A percentile compares a stretch with the other conserved stretches of the same genome.
These are phyloP conservation scores for Aspergillus candidus DNA, from an alignment of 2,329 filamentous ascomycete genomes.

Conservation along the genomic window DNA sequence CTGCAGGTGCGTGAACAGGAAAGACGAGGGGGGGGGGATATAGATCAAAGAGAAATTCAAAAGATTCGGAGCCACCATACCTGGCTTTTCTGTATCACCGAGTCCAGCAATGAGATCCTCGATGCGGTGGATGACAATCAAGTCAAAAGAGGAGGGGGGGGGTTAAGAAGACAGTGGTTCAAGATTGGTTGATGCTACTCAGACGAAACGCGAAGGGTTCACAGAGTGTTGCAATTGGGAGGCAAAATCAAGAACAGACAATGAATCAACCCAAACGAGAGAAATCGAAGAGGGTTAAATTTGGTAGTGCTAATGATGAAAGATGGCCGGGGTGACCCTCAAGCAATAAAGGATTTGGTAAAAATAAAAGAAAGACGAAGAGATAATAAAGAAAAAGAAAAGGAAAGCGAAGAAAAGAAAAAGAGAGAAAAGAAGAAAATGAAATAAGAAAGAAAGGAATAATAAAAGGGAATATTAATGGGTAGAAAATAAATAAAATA, in stretches of 20 bases:
- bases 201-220: too few relatives aligned
- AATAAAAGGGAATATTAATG: too few relatives aligned
- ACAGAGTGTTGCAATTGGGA: too few relatives aligned
- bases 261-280: not conserved
- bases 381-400: not conserved
- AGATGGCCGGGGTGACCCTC: not conserved
- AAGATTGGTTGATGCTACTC: too few relatives aligned
- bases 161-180: too few relatives aligned
- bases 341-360: not conserved
- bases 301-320: not conserved
- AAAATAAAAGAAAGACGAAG: not conserved
- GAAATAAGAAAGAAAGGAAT: not conserved
- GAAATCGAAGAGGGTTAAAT: not conserved
- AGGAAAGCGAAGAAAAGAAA: slow-evolving; percentile 1
- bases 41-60: slow-evolving; percentile 3
- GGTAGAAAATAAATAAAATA: not conserved
- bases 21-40: slow-evolving; percentile 4
- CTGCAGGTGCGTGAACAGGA: slow-evolving; percentile 13
- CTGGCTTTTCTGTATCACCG: not conserved
- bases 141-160: too few relatives aligned
- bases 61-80: too few relatives aligned
- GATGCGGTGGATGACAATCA: not conserved
- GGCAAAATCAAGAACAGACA: too few relatives aligned
- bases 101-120: slow-evolving; percentile 1
- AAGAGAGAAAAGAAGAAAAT: not conserved